Evolutionary conservation across 2,329 filamentous ascomycete genomes (phyloP), one percentile per base, ranked within the genome.

Genomic region (Metarhizium brunneum): DNA sequence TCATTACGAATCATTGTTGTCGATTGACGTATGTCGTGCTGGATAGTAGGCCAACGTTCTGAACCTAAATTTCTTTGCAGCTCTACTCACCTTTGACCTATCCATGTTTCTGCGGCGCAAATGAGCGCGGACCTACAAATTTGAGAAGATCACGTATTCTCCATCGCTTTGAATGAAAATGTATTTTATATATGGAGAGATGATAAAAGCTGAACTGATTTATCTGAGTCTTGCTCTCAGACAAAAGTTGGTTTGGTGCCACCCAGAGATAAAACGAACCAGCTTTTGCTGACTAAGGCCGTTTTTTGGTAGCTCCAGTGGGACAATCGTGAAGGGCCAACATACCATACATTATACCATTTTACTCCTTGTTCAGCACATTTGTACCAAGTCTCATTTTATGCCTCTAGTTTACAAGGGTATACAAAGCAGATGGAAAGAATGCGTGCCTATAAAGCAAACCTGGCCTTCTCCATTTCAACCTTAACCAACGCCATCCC

Each of bases 11-110:
- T 35, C 32, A 35, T 35, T 7, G 32, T 35, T 35, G 32, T 35
- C 7, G 10, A 11, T 35, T 35, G 32, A 35, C 32, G 25, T 25
- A 25, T 25, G 25, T 25, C 25, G 25, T 25, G 25, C 25, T 25
- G 25, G 25, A 35, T 11, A 35, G 32, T 35, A 35, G 32, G 10
- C 10, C 6, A 35, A 35, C 32, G 32, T 35, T 7, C 32, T 35
- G 10, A 35, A 35, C 32, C 7, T 7, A 7, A 35, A 8, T 35
- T 11, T 11, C 14, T 35, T 18, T 18, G 48, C 16, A 25, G 8
- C 30, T 50, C 48, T 8, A n/a, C 60, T 51, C 53, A 63, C 63
- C 59, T 63, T 63, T 47, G 59, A 58, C 53, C 57, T 56, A 45
- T 63, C 61, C 63, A 64, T 64, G 5, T 48, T 40, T 52, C 48